phyloP scores from a whole-genome alignment of 2,329 filamentous ascomycete species.

The Alternaria solani region DNA sequence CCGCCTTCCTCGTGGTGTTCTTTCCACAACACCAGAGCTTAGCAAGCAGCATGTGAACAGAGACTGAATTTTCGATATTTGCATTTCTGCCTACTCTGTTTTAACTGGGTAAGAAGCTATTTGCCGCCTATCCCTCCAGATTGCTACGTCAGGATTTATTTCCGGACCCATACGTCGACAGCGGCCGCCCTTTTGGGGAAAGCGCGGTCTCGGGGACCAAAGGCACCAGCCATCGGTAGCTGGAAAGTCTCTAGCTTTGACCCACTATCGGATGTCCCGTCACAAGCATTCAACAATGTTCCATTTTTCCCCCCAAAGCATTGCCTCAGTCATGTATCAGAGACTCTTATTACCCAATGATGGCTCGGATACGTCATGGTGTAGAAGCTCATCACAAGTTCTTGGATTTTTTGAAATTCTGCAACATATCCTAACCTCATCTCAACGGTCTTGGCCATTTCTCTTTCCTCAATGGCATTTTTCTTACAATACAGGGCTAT shows the following conservation, averaged over 20 bases:
- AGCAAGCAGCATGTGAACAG: background rate
- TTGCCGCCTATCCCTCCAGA: background rate
- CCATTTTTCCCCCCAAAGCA: slow-evolving; percentile 5
- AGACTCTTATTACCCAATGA: background rate
- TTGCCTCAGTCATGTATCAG: background rate
- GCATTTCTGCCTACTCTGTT: background rate
- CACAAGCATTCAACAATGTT: slow-evolving; percentile 3
- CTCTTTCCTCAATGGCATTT: slow-evolving; percentile 7
- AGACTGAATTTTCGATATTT: background rate
- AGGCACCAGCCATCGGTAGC: slow-evolving; percentile 6
- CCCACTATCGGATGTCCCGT: slow-evolving; percentile 3
- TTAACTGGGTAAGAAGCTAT: background rate
- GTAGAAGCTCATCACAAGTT: background rate
- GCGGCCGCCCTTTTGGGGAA: background rate
- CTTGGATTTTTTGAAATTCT: background rate
- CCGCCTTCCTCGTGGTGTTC: background rate
- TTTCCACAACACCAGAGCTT: background rate
- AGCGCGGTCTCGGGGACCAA: slow-evolving; percentile 1
- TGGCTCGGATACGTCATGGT: slow-evolving; percentile 7
- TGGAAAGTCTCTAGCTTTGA: slow-evolving; percentile 3
- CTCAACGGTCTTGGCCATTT: background rate
- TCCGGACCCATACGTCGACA: background rate
- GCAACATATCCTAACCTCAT: background rate
- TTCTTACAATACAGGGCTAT: slow-evolving; percentile 10
- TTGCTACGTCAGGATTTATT: background rate